Percentiles rank a stretch among this genome's conserved stretches.
Evolutionary conservation across 2,329 filamentous ascomycete genomes (phyloP).

Genomic region (Curvularia spicifera): DNA sequence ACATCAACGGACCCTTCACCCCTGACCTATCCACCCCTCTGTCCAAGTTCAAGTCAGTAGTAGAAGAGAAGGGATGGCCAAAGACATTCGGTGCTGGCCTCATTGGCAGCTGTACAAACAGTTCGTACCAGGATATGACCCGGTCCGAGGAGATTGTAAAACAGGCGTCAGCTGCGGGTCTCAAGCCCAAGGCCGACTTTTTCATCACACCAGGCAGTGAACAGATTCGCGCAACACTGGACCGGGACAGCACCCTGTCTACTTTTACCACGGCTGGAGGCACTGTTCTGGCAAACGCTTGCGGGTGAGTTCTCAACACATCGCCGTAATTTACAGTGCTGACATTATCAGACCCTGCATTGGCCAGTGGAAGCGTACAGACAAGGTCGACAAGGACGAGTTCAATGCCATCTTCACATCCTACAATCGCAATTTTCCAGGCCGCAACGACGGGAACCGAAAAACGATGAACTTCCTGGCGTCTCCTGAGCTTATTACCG

Average conservation of each 20-base stretch:
- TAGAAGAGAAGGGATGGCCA: conserved; percentile 87
- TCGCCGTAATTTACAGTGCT: conserved; percentile 9
- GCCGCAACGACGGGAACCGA: conserved; percentile 94
- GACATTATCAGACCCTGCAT: conserved; percentile 72
- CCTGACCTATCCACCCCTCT: conserved; percentile 93
- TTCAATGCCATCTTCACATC: conserved; percentile 94
- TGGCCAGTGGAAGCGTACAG: conserved; percentile 88
- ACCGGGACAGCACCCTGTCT: conserved; percentile 83
- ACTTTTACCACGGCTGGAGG: conserved; percentile 89
- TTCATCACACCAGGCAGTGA: conserved; percentile 97
- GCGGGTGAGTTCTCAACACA: conserved; percentile 55
- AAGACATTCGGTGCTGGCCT: conserved; percentile 88
- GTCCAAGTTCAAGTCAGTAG: conserved; percentile 84
- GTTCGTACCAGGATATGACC: conserved; percentile 98
- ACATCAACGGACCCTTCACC: conserved; percentile 97
- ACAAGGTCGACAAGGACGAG: conserved; percentile 82
- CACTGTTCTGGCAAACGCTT: conserved; percentile 90
- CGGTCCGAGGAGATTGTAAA: conserved; percentile 91
- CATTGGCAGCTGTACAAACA: conserved; percentile 98
- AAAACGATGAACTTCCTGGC: conserved; percentile 99
- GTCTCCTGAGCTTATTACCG: conserved; percentile 94
- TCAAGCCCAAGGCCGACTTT: conserved; percentile 88
- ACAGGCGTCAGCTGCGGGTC: conserved; percentile 85
- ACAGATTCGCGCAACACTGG: conserved; percentile 92
- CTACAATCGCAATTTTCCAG: conserved; percentile 98